A percentile compares a stretch with the other conserved stretches of the same genome.
These are phyloP conservation scores for Talaromyces marneffei DNA, from an alignment of 2,329 filamentous ascomycete species.

Conservation along the genomic window DNA sequence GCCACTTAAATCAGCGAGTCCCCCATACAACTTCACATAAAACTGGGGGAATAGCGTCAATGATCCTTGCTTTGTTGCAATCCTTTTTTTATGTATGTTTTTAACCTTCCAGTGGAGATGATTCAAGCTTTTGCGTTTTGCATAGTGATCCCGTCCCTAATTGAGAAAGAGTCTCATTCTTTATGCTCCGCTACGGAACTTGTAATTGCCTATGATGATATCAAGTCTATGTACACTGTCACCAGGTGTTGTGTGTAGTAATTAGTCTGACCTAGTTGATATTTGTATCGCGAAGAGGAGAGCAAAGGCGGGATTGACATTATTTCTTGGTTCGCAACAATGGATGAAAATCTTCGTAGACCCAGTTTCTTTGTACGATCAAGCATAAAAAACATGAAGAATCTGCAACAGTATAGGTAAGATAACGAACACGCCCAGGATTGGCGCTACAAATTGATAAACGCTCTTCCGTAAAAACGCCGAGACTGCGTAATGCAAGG, in stretches of 20 bases:
- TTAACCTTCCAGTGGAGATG: background rate
- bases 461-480: too few relatives aligned
- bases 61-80: slow-evolving; percentile 15
- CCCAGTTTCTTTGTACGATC: background rate
- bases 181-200: background rate
- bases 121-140: background rate
- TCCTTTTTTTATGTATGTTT: background rate
- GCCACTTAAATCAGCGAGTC: background rate
- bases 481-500: background rate
- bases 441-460: background rate
- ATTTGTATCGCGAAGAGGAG: background rate
- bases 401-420: background rate
- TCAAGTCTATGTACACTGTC: background rate
- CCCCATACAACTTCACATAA: background rate
- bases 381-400: background rate
- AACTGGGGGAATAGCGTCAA: slow-evolving; percentile 18
- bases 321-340: background rate
- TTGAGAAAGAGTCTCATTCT: background rate
- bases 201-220: background rate
- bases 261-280: background rate
- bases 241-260: background rate
- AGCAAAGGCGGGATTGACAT: background rate
- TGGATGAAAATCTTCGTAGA: background rate
- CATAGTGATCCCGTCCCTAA: background rate
- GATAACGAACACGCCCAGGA: background rate